phyloP scores from a whole-genome alignment of 768 basidiomycete species.

The Clavulina sp. region DNA sequence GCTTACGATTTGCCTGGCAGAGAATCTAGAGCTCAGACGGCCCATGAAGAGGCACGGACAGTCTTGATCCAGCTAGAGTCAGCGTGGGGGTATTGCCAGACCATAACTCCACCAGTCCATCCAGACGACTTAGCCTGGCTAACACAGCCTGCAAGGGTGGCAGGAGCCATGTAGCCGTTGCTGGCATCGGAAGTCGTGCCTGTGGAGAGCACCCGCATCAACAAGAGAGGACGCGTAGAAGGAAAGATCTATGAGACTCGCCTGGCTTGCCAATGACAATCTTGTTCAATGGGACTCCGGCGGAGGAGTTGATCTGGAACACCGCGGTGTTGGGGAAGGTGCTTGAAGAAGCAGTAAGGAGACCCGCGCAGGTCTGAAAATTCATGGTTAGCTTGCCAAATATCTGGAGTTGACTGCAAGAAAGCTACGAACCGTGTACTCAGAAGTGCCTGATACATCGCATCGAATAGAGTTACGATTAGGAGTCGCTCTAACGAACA shows the following conservation, averaged over 20 bases:
- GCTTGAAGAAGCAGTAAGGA: slow-evolving; percentile 5
- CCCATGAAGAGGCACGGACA: slow-evolving; percentile 8
- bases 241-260: no score
- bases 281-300: slow-evolving; percentile 17
- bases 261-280: slow-evolving; percentile 25
- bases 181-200: slow-evolving; percentile 14
- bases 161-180: slow-evolving; percentile 21
- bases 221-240: no score
- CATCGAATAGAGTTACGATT: no score
- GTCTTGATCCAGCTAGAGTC: slow-evolving; percentile 9
- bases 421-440: background rate
- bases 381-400: background rate
- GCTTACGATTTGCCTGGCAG: no score
- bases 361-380: background rate
- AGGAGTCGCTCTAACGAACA: no score
- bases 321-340: slow-evolving; percentile 20
- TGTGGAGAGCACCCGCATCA: no score
- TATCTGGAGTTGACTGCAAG: background rate
- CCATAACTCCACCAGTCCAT: slow-evolving; percentile 23
- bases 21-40: no score
- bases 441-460: no score
- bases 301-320: slow-evolving; percentile 18
- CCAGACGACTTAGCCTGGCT: slow-evolving; percentile 17
- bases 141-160: slow-evolving; percentile 16
- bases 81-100: slow-evolving; percentile 11